A percentile compares a stretch with the other conserved stretches of the same genome.
These are phyloP conservation scores for Trebouxia sp. DNA, from an alignment of 139 green algal genomes.

Conservation along the genomic window DNA sequence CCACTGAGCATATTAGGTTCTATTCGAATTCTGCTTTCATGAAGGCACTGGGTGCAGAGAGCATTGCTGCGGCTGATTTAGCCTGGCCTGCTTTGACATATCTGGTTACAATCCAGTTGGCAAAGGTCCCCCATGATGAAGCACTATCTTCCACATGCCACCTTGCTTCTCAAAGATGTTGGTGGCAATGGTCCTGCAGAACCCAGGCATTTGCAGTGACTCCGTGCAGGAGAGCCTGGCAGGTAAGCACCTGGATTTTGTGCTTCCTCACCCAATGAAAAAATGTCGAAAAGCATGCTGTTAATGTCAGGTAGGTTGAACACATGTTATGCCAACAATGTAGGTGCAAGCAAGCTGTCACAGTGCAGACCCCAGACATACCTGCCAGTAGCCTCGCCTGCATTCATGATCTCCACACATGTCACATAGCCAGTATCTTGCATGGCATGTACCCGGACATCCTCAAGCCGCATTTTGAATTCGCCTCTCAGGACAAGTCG, in stretches of 20 bases:
- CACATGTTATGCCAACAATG: neutral
- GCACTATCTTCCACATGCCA: slow-evolving; percentile 72
- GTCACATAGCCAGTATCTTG: slow-evolving; percentile 70
- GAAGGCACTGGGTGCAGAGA: too few relatives aligned
- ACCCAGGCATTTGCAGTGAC: too few relatives aligned
- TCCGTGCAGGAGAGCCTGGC: too few relatives aligned
- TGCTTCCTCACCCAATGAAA: neutral
- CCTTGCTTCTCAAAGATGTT: slow-evolving; percentile 88
- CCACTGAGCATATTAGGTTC: too few relatives aligned
- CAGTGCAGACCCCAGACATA: neutral
- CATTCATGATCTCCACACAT: slow-evolving; percentile 77
- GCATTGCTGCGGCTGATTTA: too few relatives aligned
- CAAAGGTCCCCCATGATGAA: slow-evolving; percentile 72
- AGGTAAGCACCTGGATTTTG: neutral
- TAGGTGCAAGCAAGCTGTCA: neutral
- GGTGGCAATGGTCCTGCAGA: slow-evolving; percentile 70
- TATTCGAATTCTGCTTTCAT: too few relatives aligned
- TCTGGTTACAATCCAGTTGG: too few relatives aligned
- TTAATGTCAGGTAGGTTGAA: neutral
- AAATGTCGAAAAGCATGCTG: neutral
- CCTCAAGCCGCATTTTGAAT: slow-evolving; percentile 70
- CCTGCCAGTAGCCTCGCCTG: slow-evolving; percentile 60
- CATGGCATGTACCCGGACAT: slow-evolving; percentile 67
- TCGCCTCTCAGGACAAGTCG: slow-evolving; percentile 58
- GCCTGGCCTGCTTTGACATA: too few relatives aligned